Evolutionary conservation across 2,329 filamentous ascomycete species (phyloP).

Genomic region (Talaromyces sp.): DNA sequence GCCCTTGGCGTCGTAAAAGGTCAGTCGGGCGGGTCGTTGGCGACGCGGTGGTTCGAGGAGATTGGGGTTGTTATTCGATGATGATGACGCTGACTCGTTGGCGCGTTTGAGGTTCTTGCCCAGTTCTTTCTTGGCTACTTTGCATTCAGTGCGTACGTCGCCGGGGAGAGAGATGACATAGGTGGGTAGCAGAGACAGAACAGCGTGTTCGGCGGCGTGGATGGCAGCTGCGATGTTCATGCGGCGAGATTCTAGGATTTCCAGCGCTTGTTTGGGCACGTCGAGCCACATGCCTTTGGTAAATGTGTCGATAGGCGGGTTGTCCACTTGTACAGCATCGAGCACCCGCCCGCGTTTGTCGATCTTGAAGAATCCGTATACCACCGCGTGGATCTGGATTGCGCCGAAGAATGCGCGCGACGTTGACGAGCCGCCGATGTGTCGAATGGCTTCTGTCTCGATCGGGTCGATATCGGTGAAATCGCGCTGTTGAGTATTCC

Average conservation of each 20-base stretch:
- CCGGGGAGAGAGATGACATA: constrained; percentile 86
- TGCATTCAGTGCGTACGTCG: constrained; percentile 92
- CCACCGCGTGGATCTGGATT: constrained; percentile 79
- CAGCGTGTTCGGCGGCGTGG: constrained; percentile 88
- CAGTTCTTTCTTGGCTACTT: constrained; percentile 82
- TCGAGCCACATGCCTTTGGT: constrained; percentile 96
- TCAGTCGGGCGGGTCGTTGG: constrained; percentile 81
- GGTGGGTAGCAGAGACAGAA: constrained; percentile 80
- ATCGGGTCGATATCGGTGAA: constrained; percentile 91
- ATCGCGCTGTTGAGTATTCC: constrained; percentile 89
- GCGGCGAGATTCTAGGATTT: constrained; percentile 66
- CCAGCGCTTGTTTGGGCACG: constrained; percentile 70
- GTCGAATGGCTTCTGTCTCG: constrained; percentile 81
- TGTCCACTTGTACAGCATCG: constrained; percentile 88
- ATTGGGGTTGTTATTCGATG: constrained; percentile 6
- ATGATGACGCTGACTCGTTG: constrained; percentile 22
- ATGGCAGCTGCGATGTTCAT: constrained; percentile 85
- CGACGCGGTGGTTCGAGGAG: constrained; percentile 39
- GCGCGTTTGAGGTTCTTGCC: constrained; percentile 47
- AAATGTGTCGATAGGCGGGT: constrained; percentile 78
- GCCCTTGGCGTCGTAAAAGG: constrained; percentile 93
- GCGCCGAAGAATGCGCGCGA: constrained; percentile 77
- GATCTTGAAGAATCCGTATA: constrained; percentile 98
- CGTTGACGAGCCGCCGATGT: constrained; percentile 54
- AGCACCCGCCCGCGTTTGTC: constrained; percentile 79